A percentile compares a stretch with the other conserved stretches of the same genome.
Conservation (phyloP, 768 basidiomycete genomes). For the Neoboletus magnificus region DNA sequence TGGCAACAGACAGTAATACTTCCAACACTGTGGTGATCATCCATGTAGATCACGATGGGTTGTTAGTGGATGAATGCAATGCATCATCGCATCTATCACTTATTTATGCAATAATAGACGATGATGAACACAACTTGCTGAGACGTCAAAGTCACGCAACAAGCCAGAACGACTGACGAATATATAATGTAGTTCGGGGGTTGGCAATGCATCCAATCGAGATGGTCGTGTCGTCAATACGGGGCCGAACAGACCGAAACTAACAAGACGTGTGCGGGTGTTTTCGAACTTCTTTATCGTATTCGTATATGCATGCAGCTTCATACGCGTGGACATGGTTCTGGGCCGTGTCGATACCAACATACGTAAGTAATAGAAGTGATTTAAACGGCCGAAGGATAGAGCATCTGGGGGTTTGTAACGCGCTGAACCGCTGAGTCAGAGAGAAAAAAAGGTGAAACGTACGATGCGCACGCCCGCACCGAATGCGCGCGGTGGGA, state of each 20-base stretch:
- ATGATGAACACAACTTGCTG: too few relatives aligned
- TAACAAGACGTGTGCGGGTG: not conserved
- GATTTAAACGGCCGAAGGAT: slow-evolving; percentile 78
- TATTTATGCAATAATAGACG: too few relatives aligned
- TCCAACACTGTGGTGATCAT: too few relatives aligned
- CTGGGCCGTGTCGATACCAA: slow-evolving; percentile 14
- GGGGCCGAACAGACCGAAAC: not conserved
- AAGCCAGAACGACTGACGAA: too few relatives aligned
- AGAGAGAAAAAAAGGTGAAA: not conserved
- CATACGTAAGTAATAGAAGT: slow-evolving; percentile 20
- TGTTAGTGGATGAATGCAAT: too few relatives aligned
- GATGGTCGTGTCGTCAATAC: too few relatives aligned
- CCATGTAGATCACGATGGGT: too few relatives aligned
- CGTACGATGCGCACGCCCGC: slow-evolving; percentile 87
- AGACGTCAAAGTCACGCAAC: too few relatives aligned
- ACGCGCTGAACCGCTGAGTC: not conserved
- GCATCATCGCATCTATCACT: too few relatives aligned
- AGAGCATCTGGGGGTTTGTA: slow-evolving; percentile 67
- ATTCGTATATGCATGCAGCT: slow-evolving; percentile 16
- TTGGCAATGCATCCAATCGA: not conserved
- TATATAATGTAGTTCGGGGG: too few relatives aligned
- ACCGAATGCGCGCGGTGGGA: slow-evolving; percentile 93
- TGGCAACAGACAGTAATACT: too few relatives aligned
- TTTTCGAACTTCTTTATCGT: slow-evolving; percentile 11
- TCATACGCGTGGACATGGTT: slow-evolving; percentile 18